phyloP scores from a whole-genome alignment of 2,329 filamentous ascomycete genomes.

The Ophiocordyceps robertsii region DNA sequence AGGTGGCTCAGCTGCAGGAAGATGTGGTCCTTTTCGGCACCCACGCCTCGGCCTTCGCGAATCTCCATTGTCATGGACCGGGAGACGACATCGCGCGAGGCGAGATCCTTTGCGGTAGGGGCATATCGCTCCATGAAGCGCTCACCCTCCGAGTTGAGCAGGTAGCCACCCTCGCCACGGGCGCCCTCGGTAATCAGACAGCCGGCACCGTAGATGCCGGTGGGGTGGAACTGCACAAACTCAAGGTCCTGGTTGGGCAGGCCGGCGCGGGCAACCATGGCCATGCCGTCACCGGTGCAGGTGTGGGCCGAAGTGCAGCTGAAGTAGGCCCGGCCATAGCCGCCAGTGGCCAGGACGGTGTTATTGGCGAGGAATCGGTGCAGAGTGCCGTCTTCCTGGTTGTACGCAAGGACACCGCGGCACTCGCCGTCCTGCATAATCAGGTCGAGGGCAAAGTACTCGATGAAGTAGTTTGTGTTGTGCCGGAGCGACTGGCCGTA shows the following conservation, averaged over 20 bases:
- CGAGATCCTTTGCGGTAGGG: constrained; percentile 94
- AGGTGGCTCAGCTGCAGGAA: constrained; percentile 96
- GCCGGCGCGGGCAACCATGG: constrained; percentile 95
- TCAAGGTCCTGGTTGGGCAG: constrained; percentile 98
- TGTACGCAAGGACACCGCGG: constrained; percentile 93
- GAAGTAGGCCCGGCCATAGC: constrained; percentile 97
- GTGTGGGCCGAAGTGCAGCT: constrained; percentile 96
- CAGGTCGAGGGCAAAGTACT: constrained; percentile 93
- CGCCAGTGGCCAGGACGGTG: constrained; percentile 92
- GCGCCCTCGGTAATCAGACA: constrained; percentile 97
- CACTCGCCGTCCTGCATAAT: constrained; percentile 97
- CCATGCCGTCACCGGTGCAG: constrained; percentile 98
- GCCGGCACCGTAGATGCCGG: constrained; percentile 96
- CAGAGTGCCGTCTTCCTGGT: constrained; percentile 95
- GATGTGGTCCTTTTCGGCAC: constrained; percentile 95
- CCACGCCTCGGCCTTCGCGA: constrained; percentile 91
- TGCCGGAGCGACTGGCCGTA: constrained; percentile 94
- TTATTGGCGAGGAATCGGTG: constrained; percentile 95
- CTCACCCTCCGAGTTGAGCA: constrained; percentile 95
- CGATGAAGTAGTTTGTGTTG: constrained; percentile 99
- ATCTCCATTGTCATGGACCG: constrained; percentile 98
- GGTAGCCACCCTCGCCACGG: constrained; percentile 94
- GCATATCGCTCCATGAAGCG: constrained; percentile 99
- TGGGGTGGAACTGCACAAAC: constrained; percentile 99
- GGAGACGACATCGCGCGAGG: constrained; percentile 89